Base-by-base conservation (phyloP, 2,329 filamentous ascomycete species). In the Sporothrix pseudoabietina region DNA sequence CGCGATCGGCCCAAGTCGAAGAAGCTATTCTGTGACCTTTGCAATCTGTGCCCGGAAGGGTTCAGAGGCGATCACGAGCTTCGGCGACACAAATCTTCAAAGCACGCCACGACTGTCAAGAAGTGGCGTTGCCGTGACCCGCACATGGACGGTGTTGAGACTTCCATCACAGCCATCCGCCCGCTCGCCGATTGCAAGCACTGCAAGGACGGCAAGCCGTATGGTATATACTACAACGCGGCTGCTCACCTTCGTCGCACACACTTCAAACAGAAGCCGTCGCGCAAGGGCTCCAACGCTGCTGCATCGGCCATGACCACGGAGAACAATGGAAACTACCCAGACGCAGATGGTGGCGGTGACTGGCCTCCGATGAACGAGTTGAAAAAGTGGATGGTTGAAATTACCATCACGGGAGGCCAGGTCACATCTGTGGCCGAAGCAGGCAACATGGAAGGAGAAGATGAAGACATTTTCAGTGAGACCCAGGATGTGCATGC, bases 161-260 rank as follows among this genome's bases (percentile, higher is more conserved):
- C 82, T 74, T 76, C 81, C 83, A 87, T 81, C 77, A 85, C 77
- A 80, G 89, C 83, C 81, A 86, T 87, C 82, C 87, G 82, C 71
- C 90, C 94, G 55, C 87, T 98, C 47, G 84, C 85, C 69, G 91
- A 92, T 77, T 98, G 94, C 87, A 97, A 97, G 82, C 88, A 92
- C 66, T 98, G 95, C 81, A 87, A 86, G 68, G 87, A 87, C 61
- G 83, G 87, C 72, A 98, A 97, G 84, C 87, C 88, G 74, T 98
- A 98, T 78, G 92, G 92, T 3, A 93, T 92, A 19, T 96, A 98
- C 83, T 98, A 98, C 83, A 98, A 98, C 78, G 95, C 94, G 0
- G 94, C 94, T 0, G 95, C 94, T 0, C 95, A 98, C 80, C 87
- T 98, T 9, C 88, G 94, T 57, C 90, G 95, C 69, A 91, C 92